Percentiles rank a stretch among this genome's conserved stretches.
phyloP scores from a whole-genome alignment of 2,329 filamentous ascomycete species.

The Cladosporium velox region DNA sequence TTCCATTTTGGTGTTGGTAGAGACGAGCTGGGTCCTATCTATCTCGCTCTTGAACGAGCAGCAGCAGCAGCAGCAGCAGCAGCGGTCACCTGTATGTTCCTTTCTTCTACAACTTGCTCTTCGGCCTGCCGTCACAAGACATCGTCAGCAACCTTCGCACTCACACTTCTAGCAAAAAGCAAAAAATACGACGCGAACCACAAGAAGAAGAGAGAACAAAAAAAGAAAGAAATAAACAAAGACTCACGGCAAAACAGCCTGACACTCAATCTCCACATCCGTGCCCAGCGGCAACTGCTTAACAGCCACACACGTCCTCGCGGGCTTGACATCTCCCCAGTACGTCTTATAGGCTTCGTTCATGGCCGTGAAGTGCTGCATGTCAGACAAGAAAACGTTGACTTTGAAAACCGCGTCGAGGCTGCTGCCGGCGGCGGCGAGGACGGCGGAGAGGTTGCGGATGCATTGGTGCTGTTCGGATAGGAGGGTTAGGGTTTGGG shows the following conservation, averaged over 20 bases:
- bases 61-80: no score
- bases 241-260: conserved; percentile 42
- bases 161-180: no score
- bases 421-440: conserved; percentile 61
- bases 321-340: conserved; percentile 37
- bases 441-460: conserved; percentile 60
- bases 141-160: no score
- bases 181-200: no score
- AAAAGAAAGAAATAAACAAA: no score
- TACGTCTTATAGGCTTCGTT: conserved; percentile 54
- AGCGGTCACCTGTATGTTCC: no score
- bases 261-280: conserved; percentile 58
- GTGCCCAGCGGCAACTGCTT: conserved; percentile 53
- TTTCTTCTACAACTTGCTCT: not conserved
- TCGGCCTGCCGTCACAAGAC: no score
- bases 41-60: no score
- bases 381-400: conserved; percentile 66
- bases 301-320: conserved; percentile 52
- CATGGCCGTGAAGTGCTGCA: conserved; percentile 64
- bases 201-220: no score
- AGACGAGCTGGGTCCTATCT: no score
- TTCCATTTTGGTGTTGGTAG: no score
- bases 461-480: conserved; percentile 54
- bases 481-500: not conserved
- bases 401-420: conserved; percentile 66